A percentile compares a stretch with the other conserved stretches of the same genome.
phyloP scores from a whole-genome alignment of 1,284 basidiomycete species.

The Pterula multifida region DNA sequence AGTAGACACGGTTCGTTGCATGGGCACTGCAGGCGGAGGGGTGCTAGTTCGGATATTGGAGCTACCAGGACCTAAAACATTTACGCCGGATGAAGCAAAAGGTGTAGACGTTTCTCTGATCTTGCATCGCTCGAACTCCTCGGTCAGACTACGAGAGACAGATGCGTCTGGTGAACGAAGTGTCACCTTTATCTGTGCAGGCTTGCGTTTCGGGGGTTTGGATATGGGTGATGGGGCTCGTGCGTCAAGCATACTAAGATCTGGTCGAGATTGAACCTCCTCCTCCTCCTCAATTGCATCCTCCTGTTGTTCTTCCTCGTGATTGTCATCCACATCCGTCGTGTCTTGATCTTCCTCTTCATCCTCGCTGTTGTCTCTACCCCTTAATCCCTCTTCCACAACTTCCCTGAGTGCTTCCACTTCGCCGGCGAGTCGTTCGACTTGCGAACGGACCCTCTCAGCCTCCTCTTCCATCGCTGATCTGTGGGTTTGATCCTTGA shows the following conservation, averaged over 20 bases:
- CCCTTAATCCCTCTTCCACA: conserved; percentile 72
- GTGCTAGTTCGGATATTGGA: not conserved
- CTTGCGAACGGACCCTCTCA: conserved; percentile 47
- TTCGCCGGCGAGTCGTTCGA: conserved; percentile 68
- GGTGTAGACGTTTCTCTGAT: not conserved
- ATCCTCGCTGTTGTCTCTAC: conserved; percentile 22
- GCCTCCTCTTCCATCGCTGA: conserved; percentile 30
- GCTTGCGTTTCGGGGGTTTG: not conserved
- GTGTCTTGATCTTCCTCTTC: conserved; percentile 11
- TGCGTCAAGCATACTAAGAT: not conserved
- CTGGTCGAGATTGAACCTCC: not conserved
- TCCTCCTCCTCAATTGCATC: conserved; percentile 9
- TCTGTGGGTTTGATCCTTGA: not conserved
- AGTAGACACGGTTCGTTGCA: not conserved
- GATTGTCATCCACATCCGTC: conserved; percentile 7
- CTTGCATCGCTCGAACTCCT: not conserved
- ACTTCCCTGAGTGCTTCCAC: conserved; percentile 73
- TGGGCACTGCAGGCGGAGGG: not conserved
- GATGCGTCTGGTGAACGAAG: conserved; percentile 1
- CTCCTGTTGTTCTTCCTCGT: not conserved
- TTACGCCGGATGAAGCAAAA: not conserved
- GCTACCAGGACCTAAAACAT: not conserved
- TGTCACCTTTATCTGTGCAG: not conserved
- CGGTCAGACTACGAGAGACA: not conserved
- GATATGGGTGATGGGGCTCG: not conserved